Evolutionary conservation across 371 early-diverging fungal species (phyloP).

Genomic region (Caulochytrium protostelioides): DNA sequence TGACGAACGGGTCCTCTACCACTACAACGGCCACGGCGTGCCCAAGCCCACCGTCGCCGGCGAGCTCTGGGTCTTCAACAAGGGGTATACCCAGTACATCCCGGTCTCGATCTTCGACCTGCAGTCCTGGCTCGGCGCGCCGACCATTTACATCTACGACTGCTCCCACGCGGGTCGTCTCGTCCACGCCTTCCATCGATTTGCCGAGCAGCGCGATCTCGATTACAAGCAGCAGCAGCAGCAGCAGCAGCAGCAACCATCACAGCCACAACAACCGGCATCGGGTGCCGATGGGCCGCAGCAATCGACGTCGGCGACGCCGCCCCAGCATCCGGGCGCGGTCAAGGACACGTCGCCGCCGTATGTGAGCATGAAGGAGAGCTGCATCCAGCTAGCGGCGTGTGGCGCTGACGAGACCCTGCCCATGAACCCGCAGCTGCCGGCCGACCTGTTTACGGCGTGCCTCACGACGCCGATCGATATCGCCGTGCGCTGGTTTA

Average conservation of each 20-base stretch:
- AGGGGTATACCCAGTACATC: slow-evolving; percentile 89
- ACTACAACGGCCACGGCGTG: slow-evolving; percentile 96
- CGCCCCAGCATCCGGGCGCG: slow-evolving; percentile 14
- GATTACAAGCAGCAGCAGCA: slow-evolving; percentile 20
- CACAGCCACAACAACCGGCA: slow-evolving; percentile 6
- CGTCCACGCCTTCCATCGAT: slow-evolving; percentile 62
- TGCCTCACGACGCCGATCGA: slow-evolving; percentile 90
- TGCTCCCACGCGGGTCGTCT: slow-evolving; percentile 84
- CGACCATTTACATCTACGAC: slow-evolving; percentile 88
- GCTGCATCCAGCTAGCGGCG: slow-evolving; percentile 83
- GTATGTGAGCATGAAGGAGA: no score
- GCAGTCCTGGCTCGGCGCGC: slow-evolving; percentile 84
- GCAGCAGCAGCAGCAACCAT: no score
- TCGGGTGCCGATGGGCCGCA: slow-evolving; percentile 2
- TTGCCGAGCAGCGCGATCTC: slow-evolving; percentile 60
- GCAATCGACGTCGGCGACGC: slow-evolving; percentile 4
- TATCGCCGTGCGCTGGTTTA: slow-evolving; percentile 80
- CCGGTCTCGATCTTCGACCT: slow-evolving; percentile 77
- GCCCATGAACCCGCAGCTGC: slow-evolving; percentile 81
- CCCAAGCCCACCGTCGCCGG: slow-evolving; percentile 85
- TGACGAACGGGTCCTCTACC: slow-evolving; percentile 82
- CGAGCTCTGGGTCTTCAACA: slow-evolving; percentile 96
- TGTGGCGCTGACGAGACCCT: slow-evolving; percentile 63
- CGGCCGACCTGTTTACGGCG: slow-evolving; percentile 87
- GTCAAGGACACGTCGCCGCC: neutral